These are phyloP conservation scores for Aspergillus thermomutatus DNA, from an alignment of 2,329 filamentous ascomycete species.

Conservation along the genomic window DNA sequence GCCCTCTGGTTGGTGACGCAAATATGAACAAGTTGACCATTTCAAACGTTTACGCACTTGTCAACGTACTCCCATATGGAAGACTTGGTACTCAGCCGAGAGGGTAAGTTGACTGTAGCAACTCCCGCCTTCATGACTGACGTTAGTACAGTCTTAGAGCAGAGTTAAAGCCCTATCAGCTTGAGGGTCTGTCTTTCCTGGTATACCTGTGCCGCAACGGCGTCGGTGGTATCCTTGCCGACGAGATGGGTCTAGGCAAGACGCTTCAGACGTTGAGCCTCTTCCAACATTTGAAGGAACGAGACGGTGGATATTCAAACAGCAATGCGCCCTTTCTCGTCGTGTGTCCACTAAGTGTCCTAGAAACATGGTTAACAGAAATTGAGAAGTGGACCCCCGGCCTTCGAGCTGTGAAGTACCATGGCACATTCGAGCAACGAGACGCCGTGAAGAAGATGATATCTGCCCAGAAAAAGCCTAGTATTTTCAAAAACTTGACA, in stretches of 20 bases:
- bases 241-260: constrained; percentile 33
- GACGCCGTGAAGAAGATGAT: constrained; percentile 20
- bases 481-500: not conserved
- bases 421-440: constrained; percentile 45
- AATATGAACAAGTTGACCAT: not conserved
- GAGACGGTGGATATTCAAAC: constrained; percentile 8
- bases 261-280: constrained; percentile 34
- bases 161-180: constrained; percentile 51
- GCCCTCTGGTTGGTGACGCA: not conserved
- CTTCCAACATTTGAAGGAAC: constrained; percentile 48
- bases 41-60: not conserved
- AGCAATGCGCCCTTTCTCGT: constrained; percentile 30
- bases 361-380: constrained; percentile 49
- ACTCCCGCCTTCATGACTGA: not conserved
- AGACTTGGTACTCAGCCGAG: not conserved
- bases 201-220: constrained; percentile 33
- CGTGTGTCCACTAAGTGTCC: constrained; percentile 51
- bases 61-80: not conserved
- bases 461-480: constrained; percentile 1
- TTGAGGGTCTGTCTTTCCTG: constrained; percentile 50
- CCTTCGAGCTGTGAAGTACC: constrained; percentile 47
- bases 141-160: constrained; percentile 44
- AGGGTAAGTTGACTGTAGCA: not conserved
- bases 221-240: constrained; percentile 23
- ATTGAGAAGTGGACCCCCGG: constrained; percentile 45